A percentile compares a stretch with the other conserved stretches of the same genome.
These are phyloP conservation scores for Calonectria leucothoes DNA, from an alignment of 2,329 filamentous ascomycete species.

Conservation along the genomic window DNA sequence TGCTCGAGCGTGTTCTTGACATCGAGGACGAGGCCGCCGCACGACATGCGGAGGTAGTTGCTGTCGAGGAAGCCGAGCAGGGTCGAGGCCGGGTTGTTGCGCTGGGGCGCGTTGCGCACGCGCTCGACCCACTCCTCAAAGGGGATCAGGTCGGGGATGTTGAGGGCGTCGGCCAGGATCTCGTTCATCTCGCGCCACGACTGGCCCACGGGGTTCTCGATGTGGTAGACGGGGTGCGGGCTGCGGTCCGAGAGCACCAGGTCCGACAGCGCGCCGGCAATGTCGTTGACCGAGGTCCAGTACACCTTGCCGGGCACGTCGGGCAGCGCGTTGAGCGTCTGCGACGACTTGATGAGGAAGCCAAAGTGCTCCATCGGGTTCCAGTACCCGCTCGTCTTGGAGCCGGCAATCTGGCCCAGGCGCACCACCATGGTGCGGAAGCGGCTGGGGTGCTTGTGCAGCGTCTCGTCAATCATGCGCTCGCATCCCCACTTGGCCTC, in stretches of 20 bases:
- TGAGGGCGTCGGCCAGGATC: constrained; percentile 5
- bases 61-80: constrained; percentile 10
- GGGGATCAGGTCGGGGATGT: constrained; percentile 4
- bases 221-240: constrained; percentile 9
- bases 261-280: constrained; percentile 3
- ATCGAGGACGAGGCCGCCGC: constrained; percentile 7
- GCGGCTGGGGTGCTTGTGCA: constrained; percentile 27
- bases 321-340: constrained; percentile 24
- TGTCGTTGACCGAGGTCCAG: constrained; percentile 17
- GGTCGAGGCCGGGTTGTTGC: constrained; percentile 9
- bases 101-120: background rate
- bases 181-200: constrained; percentile 14
- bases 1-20: constrained; percentile 10
- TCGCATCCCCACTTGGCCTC: constrained; percentile 38
- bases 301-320: constrained; percentile 20
- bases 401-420: constrained; percentile 36
- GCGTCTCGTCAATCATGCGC: constrained; percentile 35
- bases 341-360: constrained; percentile 35
- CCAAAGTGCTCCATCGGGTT: constrained; percentile 39
- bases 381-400: constrained; percentile 37
- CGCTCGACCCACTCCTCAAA: constrained; percentile 15
- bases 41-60: constrained; percentile 18
- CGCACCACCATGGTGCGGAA: constrained; percentile 36
- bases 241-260: background rate
- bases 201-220: constrained; percentile 18